phyloP scores from a whole-genome alignment of 2,329 filamentous ascomycete species.

The Fusarium sp. region DNA sequence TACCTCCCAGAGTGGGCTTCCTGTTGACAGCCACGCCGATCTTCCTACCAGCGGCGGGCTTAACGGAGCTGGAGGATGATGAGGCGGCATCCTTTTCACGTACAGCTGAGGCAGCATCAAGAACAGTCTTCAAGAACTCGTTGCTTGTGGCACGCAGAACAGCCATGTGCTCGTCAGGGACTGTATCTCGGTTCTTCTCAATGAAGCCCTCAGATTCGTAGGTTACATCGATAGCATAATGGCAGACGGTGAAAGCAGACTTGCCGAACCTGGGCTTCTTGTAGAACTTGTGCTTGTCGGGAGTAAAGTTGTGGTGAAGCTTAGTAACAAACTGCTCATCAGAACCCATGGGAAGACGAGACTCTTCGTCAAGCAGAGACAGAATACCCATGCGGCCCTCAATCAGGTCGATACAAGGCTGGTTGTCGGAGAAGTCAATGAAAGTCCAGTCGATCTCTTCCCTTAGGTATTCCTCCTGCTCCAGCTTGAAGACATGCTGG shows the following conservation, averaged over 20 bases:
- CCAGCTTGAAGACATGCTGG: constrained; percentile 98
- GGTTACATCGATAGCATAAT: constrained; percentile 97
- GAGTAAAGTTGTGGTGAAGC: constrained; percentile 91
- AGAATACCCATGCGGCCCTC: constrained; percentile 96
- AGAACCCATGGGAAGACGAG: constrained; percentile 93
- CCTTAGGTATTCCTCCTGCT: constrained; percentile 96
- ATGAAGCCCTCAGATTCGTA: constrained; percentile 99
- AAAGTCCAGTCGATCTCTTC: constrained; percentile 99
- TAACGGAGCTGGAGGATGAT: constrained; percentile 76
- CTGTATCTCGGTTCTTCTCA: constrained; percentile 98
- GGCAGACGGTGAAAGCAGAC: constrained; percentile 96
- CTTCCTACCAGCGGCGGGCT: constrained; percentile 82
- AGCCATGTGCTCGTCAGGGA: constrained; percentile 97
- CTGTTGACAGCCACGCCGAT: constrained; percentile 93
- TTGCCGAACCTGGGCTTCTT: constrained; percentile 99
- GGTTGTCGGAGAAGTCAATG: constrained; percentile 99
- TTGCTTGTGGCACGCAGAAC: constrained; percentile 88
- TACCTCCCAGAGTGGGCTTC: constrained; percentile 96
- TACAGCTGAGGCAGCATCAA: constrained; percentile 86
- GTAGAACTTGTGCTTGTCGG: constrained; percentile 95
- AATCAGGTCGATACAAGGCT: constrained; percentile 98
- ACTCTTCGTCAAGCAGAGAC: constrained; percentile 94
- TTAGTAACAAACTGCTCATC: constrained; percentile 98
- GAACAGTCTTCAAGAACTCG: constrained; percentile 82
- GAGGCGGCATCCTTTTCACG: constrained; percentile 86